phyloP scores from a whole-genome alignment of 441 rosid species.

The Melastoma candidum region DNA sequence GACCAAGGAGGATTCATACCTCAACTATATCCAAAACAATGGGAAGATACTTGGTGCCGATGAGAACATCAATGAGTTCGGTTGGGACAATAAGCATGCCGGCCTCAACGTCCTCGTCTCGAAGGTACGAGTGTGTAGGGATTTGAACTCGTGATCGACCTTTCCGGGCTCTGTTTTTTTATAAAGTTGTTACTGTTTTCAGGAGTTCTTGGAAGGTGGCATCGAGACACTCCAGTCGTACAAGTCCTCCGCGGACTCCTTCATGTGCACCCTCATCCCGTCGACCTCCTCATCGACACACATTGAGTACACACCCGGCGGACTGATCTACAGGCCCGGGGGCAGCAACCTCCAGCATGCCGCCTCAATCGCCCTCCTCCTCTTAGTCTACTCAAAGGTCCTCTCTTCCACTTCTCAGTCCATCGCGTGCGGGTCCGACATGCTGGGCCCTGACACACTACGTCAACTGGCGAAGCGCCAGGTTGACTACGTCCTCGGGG shows the following conservation, averaged over 20 bases:
- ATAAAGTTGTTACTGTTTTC: background rate
- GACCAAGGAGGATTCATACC: conserved; percentile 16
- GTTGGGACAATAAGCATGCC: conserved; percentile 33
- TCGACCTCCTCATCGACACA: conserved; percentile 48
- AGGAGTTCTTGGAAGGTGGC: conserved; percentile 69
- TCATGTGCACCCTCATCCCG: conserved; percentile 85
- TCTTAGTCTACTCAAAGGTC: conserved; percentile 72
- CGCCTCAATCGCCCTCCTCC: conserved; percentile 74
- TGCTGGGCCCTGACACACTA: conserved; percentile 44
- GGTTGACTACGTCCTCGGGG: conserved; percentile 59
- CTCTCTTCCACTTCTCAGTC: conserved; percentile 53
- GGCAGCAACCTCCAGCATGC: conserved; percentile 95
- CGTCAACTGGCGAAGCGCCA: conserved; percentile 59
- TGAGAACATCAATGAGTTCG: conserved; percentile 21
- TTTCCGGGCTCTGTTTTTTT: too few species aligned
- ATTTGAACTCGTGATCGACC: too few species aligned
- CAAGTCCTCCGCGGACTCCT: conserved; percentile 86
- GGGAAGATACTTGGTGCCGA: background rate
- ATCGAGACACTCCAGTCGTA: conserved; percentile 55
- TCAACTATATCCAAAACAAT: conserved; percentile 12
- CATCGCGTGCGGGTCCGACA: conserved; percentile 43
- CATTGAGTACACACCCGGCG: conserved; percentile 70
- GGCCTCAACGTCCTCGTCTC: conserved; percentile 28
- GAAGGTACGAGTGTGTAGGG: conserved; percentile 11
- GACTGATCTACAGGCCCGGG: conserved; percentile 86